phyloP scores from a whole-genome alignment of 768 basidiomycete genomes.

The Calocybe indica region DNA sequence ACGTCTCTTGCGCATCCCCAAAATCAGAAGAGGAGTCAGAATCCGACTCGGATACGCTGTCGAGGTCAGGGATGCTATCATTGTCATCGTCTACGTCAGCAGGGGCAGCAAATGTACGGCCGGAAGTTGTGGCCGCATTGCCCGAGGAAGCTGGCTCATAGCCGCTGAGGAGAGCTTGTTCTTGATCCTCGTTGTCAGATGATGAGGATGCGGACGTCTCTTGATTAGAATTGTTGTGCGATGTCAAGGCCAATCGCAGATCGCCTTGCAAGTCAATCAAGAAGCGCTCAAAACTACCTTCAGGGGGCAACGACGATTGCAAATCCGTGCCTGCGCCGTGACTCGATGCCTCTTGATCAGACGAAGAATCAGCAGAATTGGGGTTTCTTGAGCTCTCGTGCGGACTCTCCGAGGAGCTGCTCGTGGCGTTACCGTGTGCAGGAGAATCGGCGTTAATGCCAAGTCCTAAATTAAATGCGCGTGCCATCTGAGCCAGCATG shows the following conservation, averaged over 20 bases:
- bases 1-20: conserved; percentile 19
- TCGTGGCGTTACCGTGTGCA: background rate
- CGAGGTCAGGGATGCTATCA: conserved; percentile 22
- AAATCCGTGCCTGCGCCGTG: no score
- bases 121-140: background rate
- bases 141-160: background rate
- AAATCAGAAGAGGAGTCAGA: conserved; percentile 16
- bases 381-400: no score
- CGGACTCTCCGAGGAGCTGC: background rate
- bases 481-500: conserved; percentile 77
- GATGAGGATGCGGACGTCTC: background rate
- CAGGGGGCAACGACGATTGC: conserved; percentile 24
- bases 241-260: conserved; percentile 54
- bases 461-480: conserved; percentile 72
- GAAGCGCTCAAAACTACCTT: conserved; percentile 79
- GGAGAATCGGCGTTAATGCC: conserved; percentile 31
- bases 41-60: conserved; percentile 30
- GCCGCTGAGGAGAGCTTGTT: background rate
- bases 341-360: conserved; percentile 1
- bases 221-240: background rate
- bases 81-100: background rate
- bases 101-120: background rate
- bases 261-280: conserved; percentile 73
- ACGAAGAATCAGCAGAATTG: conserved; percentile 2
- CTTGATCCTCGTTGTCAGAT: background rate